phyloP scores from a whole-genome alignment of 202 grass and related monocot genomes.

The Bolboschoenoplectus hybrid region DNA sequence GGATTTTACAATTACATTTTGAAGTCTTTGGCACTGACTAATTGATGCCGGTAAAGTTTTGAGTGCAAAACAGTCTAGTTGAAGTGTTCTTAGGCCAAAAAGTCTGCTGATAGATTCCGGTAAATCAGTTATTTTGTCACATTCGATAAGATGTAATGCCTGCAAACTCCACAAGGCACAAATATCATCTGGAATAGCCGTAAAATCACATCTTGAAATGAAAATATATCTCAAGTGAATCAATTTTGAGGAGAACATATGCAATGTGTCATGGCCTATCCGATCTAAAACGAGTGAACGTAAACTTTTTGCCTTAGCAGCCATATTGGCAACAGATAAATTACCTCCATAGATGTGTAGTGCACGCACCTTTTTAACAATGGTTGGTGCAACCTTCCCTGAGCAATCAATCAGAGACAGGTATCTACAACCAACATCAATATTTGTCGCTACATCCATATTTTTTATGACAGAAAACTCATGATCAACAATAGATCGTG shows the following conservation, averaged over 20 bases:
- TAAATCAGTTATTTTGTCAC: background rate
- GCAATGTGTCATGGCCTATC: rapidly evolving
- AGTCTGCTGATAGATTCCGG: constrained; percentile 43
- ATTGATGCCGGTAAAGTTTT: background rate
- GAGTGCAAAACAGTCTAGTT: rapidly evolving
- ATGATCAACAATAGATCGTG: background rate
- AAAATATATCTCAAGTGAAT: constrained; percentile 33
- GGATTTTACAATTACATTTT: background rate
- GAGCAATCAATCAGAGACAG: background rate
- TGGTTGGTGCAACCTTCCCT: background rate
- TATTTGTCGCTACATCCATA: background rate
- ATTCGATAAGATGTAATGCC: background rate
- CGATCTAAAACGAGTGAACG: background rate
- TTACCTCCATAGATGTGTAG: background rate
- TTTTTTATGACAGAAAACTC: background rate
- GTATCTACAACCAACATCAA: background rate
- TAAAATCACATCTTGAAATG: rapidly evolving
- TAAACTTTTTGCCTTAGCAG: background rate
- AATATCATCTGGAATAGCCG: constrained; percentile 26
- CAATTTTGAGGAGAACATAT: background rate
- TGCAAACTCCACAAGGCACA: constrained; percentile 38
- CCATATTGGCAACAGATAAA: background rate
- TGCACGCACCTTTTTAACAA: constrained; percentile 33
- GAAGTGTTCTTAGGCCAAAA: background rate
- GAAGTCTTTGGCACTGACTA: background rate